Evolutionary conservation across 2,329 filamentous ascomycete genomes (phyloP), one percentile per base, ranked within the genome.

Genomic region (Akanthomyces dipterigenus): DNA sequence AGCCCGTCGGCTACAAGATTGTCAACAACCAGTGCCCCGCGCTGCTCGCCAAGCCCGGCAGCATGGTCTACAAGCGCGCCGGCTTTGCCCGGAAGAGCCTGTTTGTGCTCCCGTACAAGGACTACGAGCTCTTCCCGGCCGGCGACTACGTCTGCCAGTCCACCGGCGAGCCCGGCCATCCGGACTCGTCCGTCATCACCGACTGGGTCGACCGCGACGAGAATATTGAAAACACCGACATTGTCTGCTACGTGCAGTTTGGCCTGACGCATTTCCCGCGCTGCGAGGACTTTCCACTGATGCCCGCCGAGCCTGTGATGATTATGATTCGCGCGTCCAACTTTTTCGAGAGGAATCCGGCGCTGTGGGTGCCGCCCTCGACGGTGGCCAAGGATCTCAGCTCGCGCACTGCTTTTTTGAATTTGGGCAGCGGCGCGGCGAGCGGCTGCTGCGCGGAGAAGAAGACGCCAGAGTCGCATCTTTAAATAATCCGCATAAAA

Each of bases 201-300:
- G 74, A 76, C n/a, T 85, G 80, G 78, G 74, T 77, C 1, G 71
- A 72, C 40, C 71, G 79, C 7, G 76, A 79, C 9, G 82, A 85
- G 46, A 71, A 75, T 65, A 76, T 80, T 6, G 75, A 78, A 51
- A 78, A 85, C 65, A 75, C 77, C 4, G 78, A 81, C 62, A 73
- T 82, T 57, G 79, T 83, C 18, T 74, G 82, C 50, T 83, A 79
- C 77, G 71, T 80, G 14, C 77, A 80, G 36, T 76, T 76, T 65
- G 73, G 83, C 24, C 78, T 87, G 53, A 87, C 83, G 40, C 84
- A 87, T 66, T 80, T 87, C 28, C 84, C 85, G 0, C 76, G 85
- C 6, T 77, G 83, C 26, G 86, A 88, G 67, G 86, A 88, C 68
- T 88, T 88, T 72, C 86, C 86, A 1, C 82, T 88, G 45, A 88